A percentile compares a stretch with the other conserved stretches of the same genome.
Conservation (phyloP, 2,329 filamentous ascomycete genomes). For the Orbilia brochopaga region DNA sequence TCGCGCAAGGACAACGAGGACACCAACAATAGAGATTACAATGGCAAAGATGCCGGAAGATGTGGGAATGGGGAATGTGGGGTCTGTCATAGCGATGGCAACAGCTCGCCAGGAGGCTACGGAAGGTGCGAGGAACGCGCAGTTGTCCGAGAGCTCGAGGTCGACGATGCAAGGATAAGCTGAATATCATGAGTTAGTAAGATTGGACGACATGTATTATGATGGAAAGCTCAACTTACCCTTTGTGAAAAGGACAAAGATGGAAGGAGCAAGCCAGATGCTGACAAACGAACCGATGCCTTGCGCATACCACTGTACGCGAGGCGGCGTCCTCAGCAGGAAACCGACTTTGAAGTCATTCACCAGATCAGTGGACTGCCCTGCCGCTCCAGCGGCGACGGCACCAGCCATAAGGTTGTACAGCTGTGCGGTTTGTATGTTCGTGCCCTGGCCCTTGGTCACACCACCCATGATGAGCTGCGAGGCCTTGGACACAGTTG, state of each 20-base stretch:
- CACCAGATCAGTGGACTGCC: slow-evolving; percentile 64
- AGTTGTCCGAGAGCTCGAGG: slow-evolving; percentile 59
- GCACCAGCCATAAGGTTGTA: slow-evolving; percentile 71
- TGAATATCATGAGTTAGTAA: slow-evolving; percentile 36
- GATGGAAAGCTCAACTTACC: slow-evolving; percentile 9
- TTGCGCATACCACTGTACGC: slow-evolving; percentile 72
- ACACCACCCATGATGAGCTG: slow-evolving; percentile 72
- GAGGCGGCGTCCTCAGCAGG: slow-evolving; percentile 69
- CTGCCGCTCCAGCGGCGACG: slow-evolving; percentile 65
- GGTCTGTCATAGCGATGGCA: slow-evolving; percentile 67
- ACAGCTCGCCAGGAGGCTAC: slow-evolving; percentile 72
- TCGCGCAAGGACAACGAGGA: slow-evolving; percentile 63
- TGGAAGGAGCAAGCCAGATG: slow-evolving; percentile 70
- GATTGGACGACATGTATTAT: slow-evolving; percentile 15
- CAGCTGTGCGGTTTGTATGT: slow-evolving; percentile 64
- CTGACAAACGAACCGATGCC: slow-evolving; percentile 68
- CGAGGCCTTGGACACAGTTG: slow-evolving; percentile 71
- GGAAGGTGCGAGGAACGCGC: slow-evolving; percentile 68
- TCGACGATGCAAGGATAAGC: slow-evolving; percentile 73
- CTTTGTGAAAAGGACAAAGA: slow-evolving; percentile 71
- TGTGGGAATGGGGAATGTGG: slow-evolving; percentile 64
- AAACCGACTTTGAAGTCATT: slow-evolving; percentile 73
- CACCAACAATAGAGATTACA: slow-evolving; percentile 63
- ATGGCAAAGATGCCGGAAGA: slow-evolving; percentile 67
- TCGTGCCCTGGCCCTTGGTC: slow-evolving; percentile 63